Percentiles rank a stretch among this genome's conserved stretches.
Conservation (phyloP, 2,329 filamentous ascomycete species). For the Fusarium ambrosium region DNA sequence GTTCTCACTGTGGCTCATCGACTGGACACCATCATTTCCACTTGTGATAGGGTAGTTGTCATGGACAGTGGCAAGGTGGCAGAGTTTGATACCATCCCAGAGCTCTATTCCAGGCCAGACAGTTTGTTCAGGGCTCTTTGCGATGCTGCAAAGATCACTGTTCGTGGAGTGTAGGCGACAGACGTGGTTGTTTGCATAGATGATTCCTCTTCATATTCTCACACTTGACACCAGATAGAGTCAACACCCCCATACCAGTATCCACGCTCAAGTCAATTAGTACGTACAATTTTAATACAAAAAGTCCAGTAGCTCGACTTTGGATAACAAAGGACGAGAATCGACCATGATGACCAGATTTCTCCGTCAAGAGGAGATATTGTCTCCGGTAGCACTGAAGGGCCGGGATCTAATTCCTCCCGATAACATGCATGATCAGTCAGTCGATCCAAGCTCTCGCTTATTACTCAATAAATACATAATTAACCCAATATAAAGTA, state of each 20-base stretch:
- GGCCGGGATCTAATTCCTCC: not conserved
- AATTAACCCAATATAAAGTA: not conserved
- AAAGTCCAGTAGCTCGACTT: not conserved
- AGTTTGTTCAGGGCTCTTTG: slow-evolving; percentile 29
- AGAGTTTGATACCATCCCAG: slow-evolving; percentile 27
- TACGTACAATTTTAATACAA: not conserved
- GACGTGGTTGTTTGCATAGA: not conserved
- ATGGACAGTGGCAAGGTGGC: slow-evolving; percentile 37
- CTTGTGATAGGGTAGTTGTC: slow-evolving; percentile 33
- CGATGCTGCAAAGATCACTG: slow-evolving; percentile 23
- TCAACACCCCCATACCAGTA: not conserved
- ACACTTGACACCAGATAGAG: not conserved
- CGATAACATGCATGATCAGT: not conserved
- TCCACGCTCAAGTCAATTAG: not conserved
- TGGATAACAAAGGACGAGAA: not conserved
- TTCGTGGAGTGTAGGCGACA: not conserved
- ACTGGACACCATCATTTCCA: slow-evolving; percentile 39
- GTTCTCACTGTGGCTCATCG: slow-evolving; percentile 39
- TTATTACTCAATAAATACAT: not conserved
- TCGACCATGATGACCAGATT: not conserved
- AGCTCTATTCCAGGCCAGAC: not conserved
- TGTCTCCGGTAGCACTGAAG: not conserved
- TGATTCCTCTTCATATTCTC: not conserved
- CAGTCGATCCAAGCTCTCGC: not conserved
- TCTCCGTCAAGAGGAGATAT: not conserved